A percentile compares a stretch with the other conserved stretches of the same genome.
Conservation (phyloP, 176 grass and related monocot species). For the Zizania latifolia region DNA sequence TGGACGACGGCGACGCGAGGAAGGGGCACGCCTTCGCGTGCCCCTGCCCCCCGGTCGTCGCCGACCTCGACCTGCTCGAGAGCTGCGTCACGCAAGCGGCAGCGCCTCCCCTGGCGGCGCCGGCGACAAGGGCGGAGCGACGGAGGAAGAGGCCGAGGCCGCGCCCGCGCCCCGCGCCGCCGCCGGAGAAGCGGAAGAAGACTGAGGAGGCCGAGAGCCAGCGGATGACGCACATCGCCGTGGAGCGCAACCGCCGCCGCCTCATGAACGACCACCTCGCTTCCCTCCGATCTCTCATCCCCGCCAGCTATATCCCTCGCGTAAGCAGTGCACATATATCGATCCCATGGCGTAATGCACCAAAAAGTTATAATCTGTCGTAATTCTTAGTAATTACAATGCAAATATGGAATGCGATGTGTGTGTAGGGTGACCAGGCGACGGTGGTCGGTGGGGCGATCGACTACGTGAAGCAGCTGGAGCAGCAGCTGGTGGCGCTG, state of each 20-base stretch:
- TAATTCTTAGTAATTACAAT: not conserved
- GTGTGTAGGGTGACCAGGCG: constrained; percentile 75
- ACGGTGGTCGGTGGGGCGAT: constrained; percentile 87
- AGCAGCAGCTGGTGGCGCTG: constrained; percentile 78
- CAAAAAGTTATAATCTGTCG: not conserved
- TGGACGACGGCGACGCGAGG: not conserved
- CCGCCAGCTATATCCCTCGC: constrained; percentile 63
- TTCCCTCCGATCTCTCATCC: constrained; percentile 71
- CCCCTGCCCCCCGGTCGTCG: not conserved
- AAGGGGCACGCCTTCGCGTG: constrained; percentile 18
- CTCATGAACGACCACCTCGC: constrained; percentile 97
- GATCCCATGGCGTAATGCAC: not conserved
- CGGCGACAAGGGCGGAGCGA: constrained; percentile 7
- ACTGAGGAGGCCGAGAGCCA: constrained; percentile 80
- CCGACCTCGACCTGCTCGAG: constrained; percentile 62
- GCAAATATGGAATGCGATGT: not conserved
- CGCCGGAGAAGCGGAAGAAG: constrained; percentile 52
- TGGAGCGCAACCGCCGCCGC: constrained; percentile 92
- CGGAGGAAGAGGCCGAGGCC: constrained; percentile 44
- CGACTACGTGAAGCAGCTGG: constrained; percentile 91
- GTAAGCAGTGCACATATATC: constrained; percentile 51
- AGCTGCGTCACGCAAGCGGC: constrained; percentile 72
- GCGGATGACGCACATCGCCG: constrained; percentile 89
- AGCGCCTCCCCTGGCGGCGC: not conserved
- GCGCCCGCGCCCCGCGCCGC: constrained; percentile 10